Base-by-base conservation (phyloP, 306 rosid genomes). In the Dryas octopetala region DNA sequence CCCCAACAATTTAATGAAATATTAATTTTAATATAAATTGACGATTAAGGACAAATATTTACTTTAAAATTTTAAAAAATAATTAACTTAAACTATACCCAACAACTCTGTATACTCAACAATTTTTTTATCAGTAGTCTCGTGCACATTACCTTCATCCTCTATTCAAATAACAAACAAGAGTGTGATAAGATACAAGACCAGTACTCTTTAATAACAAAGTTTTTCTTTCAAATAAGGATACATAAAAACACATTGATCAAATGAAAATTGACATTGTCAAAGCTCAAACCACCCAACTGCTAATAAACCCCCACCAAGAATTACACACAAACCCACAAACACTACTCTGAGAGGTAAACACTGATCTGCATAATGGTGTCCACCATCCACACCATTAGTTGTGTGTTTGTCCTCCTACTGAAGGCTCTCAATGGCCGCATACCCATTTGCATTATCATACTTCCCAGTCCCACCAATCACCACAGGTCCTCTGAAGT, bases 401-500 rank as follows among this genome's bases (percentile, higher is more conserved):
- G 98, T 90, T 15, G 88, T 83, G 75, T 93, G 91, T 80, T 89
- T 90, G 44, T 89, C 89, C 64, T 79, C 91, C 75, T 70, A 80
- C 2, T 69, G 88, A 53, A 91, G 93, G 7, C 90, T 89, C 79
- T 91, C 96, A 43, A 93, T 78, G 38, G 80, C 68, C 13, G 89
- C 91, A 69, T 90, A 89, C 38, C 98, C 98, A 62, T 75, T 82
- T 0, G 90, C 96, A 79, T 88, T 88, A 85, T 88, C 97, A 47
- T 85, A 91, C 86, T 87, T 90, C 2, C 97, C 97, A 0, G 93
- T 90, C 19, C 98, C 97, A 8, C 97, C 96, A 46, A 90, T 86
- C 83, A 91, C 93, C 0, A 93, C 86, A 10, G n/a, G n/a, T n/a
- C n/a, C n/a, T n/a, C n/a, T n/a, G n/a, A n/a, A n/a, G n/a, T n/a